Evolutionary conservation across 23 red algal genomes (phyloP).

Genomic region (Gracilaria gracilis): DNA sequence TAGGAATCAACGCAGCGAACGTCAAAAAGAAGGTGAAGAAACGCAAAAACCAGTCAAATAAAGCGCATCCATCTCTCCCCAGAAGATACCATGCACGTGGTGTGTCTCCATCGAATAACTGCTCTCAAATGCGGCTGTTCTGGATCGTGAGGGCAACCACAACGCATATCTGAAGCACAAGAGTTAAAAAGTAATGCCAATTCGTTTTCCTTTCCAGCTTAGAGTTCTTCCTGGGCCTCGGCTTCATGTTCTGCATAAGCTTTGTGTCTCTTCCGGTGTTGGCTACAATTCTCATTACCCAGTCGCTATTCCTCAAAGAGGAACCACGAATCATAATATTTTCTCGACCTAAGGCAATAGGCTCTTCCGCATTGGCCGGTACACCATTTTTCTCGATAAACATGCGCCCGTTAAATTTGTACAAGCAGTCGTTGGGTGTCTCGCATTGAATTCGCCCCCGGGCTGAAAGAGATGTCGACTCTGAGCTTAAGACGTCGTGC

Average conservation of each 20-base stretch:
- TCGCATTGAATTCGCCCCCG: slow-evolving; percentile 87
- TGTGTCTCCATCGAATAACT: slow-evolving; percentile 46
- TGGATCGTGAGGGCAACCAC: slow-evolving; percentile 78
- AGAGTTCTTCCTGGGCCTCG: slow-evolving; percentile 75
- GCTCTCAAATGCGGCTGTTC: slow-evolving; percentile 28
- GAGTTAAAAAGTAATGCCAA: slow-evolving; percentile 48
- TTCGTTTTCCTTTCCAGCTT: slow-evolving; percentile 83
- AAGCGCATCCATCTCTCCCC: slow-evolving; percentile 40
- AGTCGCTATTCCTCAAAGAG: slow-evolving; percentile 85
- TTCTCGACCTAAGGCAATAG: slow-evolving; percentile 72
- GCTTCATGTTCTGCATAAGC: slow-evolving; percentile 91
- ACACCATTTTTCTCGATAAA: slow-evolving; percentile 27
- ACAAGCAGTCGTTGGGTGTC: slow-evolving; percentile 81
- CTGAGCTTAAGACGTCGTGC: slow-evolving; percentile 6
- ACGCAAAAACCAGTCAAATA: slow-evolving; percentile 39
- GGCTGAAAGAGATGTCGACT: slow-evolving; percentile 31
- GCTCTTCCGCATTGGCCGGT: slow-evolving; percentile 17
- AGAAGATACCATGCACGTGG: slow-evolving; percentile 81
- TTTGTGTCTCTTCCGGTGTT: slow-evolving; percentile 94
- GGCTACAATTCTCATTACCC: slow-evolving; percentile 85
- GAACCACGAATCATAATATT: slow-evolving; percentile 82
- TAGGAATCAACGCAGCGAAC: slow-evolving; percentile 83
- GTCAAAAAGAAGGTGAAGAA: slow-evolving; percentile 92
- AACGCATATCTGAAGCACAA: slow-evolving; percentile 72
- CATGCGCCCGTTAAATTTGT: slow-evolving; percentile 83